These are phyloP conservation scores for Umbelopsis sp. DNA, from an alignment of 192 early-diverging fungal species.

Conservation along the genomic window DNA sequence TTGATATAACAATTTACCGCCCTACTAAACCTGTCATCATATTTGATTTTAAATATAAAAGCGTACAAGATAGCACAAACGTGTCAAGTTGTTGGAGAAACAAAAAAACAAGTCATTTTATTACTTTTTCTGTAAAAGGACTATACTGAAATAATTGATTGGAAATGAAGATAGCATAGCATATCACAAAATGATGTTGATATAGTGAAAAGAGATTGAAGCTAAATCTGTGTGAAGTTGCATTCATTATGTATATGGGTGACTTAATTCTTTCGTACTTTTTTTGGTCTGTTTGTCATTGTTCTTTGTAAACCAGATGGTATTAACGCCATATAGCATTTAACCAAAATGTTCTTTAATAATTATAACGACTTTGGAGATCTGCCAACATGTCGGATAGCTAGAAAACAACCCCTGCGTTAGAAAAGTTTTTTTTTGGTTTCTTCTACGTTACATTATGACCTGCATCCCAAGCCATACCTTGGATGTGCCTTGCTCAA, in stretches of 20 bases:
- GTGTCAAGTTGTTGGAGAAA: not conserved
- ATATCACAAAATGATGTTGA: too few species aligned
- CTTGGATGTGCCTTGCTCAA: constrained; percentile 36
- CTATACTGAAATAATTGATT: too few species aligned
- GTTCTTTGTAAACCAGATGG: too few species aligned
- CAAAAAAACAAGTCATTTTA: too few species aligned
- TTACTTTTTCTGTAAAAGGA: too few species aligned
- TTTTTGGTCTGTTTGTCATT: not conserved
- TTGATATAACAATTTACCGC: not conserved
- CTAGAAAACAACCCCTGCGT: constrained; percentile 5
- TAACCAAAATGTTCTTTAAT: not conserved
- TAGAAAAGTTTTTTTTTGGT: not conserved
- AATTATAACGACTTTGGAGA: constrained; percentile 22
- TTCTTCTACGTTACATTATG: not conserved
- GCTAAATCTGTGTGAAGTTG: not conserved
- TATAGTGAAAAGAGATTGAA: too few species aligned
- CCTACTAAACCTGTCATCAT: not conserved
- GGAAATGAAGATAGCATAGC: too few species aligned
- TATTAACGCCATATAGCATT: not conserved
- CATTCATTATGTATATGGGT: not conserved
- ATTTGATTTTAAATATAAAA: not conserved
- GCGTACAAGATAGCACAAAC: not conserved
- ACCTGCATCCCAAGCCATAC: constrained; percentile 13
- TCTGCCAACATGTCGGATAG: constrained; percentile 29
- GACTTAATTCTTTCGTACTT: not conserved